Conservation (phyloP, 2,329 filamentous ascomycete species). For the Tolypocladium album region DNA sequence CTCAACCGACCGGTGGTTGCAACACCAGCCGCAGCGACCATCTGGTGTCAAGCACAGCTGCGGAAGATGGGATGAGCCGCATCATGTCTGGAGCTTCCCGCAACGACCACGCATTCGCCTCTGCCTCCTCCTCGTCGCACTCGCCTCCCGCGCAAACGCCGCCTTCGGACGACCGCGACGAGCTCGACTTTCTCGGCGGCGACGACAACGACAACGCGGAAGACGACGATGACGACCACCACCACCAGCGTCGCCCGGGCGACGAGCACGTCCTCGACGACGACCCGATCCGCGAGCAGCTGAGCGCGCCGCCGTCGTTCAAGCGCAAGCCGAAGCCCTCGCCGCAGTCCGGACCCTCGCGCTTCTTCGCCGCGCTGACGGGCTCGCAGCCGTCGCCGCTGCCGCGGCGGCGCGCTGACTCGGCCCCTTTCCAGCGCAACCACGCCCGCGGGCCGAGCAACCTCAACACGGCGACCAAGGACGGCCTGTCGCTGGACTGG, state of each 20-base stretch:
- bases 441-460: not conserved
- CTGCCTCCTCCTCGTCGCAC: constrained; percentile 24
- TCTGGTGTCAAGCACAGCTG: not conserved
- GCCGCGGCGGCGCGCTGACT: constrained; percentile 1
- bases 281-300: constrained; percentile 42
- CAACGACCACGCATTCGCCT: constrained; percentile 19
- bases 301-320: constrained; percentile 51
- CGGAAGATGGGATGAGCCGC: constrained; percentile 25
- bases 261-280: constrained; percentile 32
- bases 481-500: constrained; percentile 59
- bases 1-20: not conserved
- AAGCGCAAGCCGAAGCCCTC: constrained; percentile 55
- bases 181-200: constrained; percentile 31
- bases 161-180: constrained; percentile 30
- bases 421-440: not conserved
- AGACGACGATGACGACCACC: constrained; percentile 7
- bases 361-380: constrained; percentile 35
- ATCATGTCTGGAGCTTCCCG: constrained; percentile 29
- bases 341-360: constrained; percentile 32
- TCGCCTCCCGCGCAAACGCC: constrained; percentile 14
- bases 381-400: not conserved
- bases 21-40: not conserved
- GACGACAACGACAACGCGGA: constrained; percentile 28
- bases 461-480: constrained; percentile 25
- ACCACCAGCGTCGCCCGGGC: constrained; percentile 1